phyloP scores from a whole-genome alignment of 768 basidiomycete species.

The Cyclocybe cylindracea region DNA sequence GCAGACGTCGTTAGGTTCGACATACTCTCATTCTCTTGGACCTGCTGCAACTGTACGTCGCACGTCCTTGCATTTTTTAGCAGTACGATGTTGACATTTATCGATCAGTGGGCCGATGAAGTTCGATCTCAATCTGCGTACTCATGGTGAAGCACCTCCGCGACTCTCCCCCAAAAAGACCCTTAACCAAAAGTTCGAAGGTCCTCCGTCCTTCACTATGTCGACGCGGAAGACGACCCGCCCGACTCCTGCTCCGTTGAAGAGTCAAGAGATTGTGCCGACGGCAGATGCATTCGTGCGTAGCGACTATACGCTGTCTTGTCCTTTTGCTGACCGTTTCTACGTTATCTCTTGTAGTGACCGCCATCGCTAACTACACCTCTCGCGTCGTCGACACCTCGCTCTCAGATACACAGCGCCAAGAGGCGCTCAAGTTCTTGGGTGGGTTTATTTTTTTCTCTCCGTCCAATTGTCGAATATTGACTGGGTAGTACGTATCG shows the following conservation, averaged over 20 bases:
- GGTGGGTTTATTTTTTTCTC: conserved; percentile 27
- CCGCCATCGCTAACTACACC: conserved; percentile 60
- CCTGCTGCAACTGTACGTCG: conserved; percentile 45
- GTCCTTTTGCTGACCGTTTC: not conserved
- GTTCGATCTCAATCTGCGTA: conserved; percentile 40
- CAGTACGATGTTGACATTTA: not conserved
- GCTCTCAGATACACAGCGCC: conserved; percentile 41
- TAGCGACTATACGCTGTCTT: not conserved
- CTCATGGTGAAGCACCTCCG: conserved; percentile 30
- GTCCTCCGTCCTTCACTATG: conserved; percentile 46
- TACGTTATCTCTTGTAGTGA: conserved; percentile 30
- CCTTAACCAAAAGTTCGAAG: conserved; percentile 14
- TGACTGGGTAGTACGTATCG: not conserved
- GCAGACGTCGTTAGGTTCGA: conserved; percentile 41
- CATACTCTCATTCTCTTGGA: conserved; percentile 46
- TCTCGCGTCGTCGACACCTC: conserved; percentile 43
- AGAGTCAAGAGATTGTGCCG: conserved; percentile 46
- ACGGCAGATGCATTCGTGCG: conserved; percentile 41
- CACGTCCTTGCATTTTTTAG: too few species aligned
- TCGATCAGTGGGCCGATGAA: conserved; percentile 50
- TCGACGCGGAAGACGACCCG: conserved; percentile 51
- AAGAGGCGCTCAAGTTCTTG: conserved; percentile 56
- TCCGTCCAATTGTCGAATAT: not conserved
- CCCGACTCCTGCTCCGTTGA: conserved; percentile 50
- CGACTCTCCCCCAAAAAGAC: not conserved